Conservation (phyloP, 371 early-diverging fungal genomes). For the Dichotomocladium elegans region DNA sequence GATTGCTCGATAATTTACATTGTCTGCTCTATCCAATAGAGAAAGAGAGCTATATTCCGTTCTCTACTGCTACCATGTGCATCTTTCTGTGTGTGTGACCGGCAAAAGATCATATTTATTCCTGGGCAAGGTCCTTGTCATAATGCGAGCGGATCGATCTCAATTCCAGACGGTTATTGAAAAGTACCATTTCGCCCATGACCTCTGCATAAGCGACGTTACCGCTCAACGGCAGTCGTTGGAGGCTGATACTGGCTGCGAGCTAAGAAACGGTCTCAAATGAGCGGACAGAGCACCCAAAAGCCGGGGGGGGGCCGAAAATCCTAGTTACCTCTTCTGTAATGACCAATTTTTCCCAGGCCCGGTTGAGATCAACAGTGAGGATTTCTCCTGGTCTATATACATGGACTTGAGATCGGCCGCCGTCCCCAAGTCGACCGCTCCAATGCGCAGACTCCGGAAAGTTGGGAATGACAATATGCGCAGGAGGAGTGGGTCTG, state of each 20-base stretch:
- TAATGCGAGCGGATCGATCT: neutral
- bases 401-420: slow-evolving; percentile 11
- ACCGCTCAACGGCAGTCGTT: neutral
- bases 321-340: slow-evolving; percentile 25
- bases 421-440: slow-evolving; percentile 3
- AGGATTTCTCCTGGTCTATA: slow-evolving; percentile 26
- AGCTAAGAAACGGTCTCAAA: neutral
- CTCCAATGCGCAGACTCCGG: slow-evolving; percentile 20
- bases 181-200: neutral
- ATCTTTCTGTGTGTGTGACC: no score
- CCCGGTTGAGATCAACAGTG: slow-evolving; percentile 19
- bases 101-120: no score
- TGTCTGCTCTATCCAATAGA: no score
- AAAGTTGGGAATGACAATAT: slow-evolving; percentile 23
- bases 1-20: no score
- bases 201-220: neutral
- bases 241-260: neutral
- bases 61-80: no score
- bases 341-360: slow-evolving; percentile 30
- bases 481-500: slow-evolving; percentile 8
- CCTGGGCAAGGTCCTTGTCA: neutral
- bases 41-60: no score
- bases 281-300: no score
- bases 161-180: neutral
- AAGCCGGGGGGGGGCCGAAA: no score